Evolutionary conservation across 371 early-diverging fungal species (phyloP).

Genomic region (Rhizopus sp.): DNA sequence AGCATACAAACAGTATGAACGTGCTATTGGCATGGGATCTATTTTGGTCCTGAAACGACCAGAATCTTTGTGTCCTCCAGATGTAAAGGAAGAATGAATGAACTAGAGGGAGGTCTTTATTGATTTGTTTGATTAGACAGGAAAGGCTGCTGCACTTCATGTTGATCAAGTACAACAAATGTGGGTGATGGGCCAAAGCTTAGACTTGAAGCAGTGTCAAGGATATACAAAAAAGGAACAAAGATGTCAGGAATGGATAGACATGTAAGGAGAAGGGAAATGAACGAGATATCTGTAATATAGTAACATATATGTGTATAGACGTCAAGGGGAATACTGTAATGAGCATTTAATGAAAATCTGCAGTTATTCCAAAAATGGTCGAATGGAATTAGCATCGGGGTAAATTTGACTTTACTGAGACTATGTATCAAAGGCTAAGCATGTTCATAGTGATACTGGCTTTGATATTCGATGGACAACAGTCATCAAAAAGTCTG

Average conservation of each 20-base stretch:
- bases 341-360: constrained; percentile 34
- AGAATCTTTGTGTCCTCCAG: constrained; percentile 27
- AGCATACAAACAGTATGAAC: constrained; percentile 21
- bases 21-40: constrained; percentile 26
- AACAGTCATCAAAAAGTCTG: constrained; percentile 11
- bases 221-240: constrained; percentile 19
- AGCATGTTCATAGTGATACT: constrained; percentile 22
- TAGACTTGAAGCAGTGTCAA: constrained; percentile 35
- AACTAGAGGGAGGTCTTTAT: background rate
- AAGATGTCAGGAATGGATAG: constrained; percentile 40
- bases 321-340: constrained; percentile 45
- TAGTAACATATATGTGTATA: constrained; percentile 4
- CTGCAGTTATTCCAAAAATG: constrained; percentile 37
- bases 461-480: constrained; percentile 44
- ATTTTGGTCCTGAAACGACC: constrained; percentile 35
- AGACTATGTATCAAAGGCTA: background rate
- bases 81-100: constrained; percentile 2
- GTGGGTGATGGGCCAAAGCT: constrained; percentile 38
- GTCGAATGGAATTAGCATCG: constrained; percentile 48
- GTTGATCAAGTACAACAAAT: constrained; percentile 32
- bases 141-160: constrained; percentile 27
- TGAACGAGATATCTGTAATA: background rate
- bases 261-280: constrained; percentile 19
- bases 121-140: background rate
- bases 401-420: constrained; percentile 26